phyloP scores from a whole-genome alignment of 345 rosid species.

The Euclidium syriacum region DNA sequence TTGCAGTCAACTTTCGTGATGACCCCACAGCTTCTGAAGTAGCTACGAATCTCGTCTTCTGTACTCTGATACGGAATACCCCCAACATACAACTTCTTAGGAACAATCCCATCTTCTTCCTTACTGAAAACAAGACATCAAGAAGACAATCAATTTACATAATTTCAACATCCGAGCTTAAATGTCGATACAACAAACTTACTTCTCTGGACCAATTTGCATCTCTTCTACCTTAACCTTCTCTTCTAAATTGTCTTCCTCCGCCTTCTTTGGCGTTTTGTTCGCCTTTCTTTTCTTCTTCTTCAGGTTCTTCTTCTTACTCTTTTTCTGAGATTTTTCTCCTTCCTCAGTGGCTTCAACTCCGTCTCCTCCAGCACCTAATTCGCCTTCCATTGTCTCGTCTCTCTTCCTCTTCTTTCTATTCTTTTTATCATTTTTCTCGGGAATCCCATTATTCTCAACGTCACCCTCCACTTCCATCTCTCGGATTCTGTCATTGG shows the following conservation, averaged over 20 bases:
- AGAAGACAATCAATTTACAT: not conserved
- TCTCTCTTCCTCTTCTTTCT: slow-evolving; percentile 35
- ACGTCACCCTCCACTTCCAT: not conserved
- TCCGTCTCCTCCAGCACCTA: slow-evolving; percentile 18
- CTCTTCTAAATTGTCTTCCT: slow-evolving; percentile 21
- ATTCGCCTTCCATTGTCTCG: slow-evolving; percentile 6
- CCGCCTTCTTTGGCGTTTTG: slow-evolving; percentile 25
- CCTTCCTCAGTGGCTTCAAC: slow-evolving; percentile 14
- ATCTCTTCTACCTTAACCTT: slow-evolving; percentile 24
- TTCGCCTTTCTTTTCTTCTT: slow-evolving; percentile 32
- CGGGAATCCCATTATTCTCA: slow-evolving; percentile 2
- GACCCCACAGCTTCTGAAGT: slow-evolving; percentile 77
- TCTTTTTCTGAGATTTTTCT: slow-evolving; percentile 25
- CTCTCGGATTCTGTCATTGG: not conserved
- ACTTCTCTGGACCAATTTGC: slow-evolving; percentile 28
- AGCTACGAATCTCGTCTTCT: slow-evolving; percentile 82
- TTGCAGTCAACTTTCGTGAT: slow-evolving; percentile 72
- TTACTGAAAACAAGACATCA: slow-evolving; percentile 43
- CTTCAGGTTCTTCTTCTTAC: slow-evolving; percentile 14
- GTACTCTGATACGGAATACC: slow-evolving; percentile 85
- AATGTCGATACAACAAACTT: not conserved
- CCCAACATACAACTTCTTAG: slow-evolving; percentile 71
- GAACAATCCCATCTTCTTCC: slow-evolving; percentile 34
- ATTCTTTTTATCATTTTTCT: slow-evolving; percentile 20
- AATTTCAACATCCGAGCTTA: not conserved